Conservation (phyloP, 2,329 filamentous ascomycete species). For the Thelonectria rubi region DNA sequence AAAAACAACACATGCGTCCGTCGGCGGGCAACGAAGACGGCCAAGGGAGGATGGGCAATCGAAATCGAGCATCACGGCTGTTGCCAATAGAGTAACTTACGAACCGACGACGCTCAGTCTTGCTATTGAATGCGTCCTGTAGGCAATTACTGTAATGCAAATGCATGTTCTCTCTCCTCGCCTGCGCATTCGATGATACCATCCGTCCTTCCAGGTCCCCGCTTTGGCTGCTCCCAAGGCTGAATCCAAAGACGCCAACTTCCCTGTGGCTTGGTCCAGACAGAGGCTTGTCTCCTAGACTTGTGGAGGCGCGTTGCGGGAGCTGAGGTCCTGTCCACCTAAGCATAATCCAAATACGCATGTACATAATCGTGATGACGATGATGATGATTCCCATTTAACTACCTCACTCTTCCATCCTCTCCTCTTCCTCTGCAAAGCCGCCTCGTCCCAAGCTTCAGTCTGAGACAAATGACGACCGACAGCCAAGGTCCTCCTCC, state of each 20-base stretch:
- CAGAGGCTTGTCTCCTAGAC: neutral
- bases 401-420: neutral
- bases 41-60: neutral
- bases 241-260: neutral
- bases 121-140: no score
- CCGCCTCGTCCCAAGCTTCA: neutral
- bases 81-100: neutral
- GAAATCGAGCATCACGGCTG: neutral
- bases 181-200: neutral
- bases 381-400: neutral
- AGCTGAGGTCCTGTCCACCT: no score
- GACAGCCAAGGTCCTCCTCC: neutral
- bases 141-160: no score
- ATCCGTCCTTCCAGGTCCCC: neutral
- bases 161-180: no score
- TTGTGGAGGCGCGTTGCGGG: neutral
- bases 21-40: neutral
- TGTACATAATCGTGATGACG: neutral
- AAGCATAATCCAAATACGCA: neutral
- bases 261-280: constrained; percentile 1
- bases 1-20: constrained; percentile 25
- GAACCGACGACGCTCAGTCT: no score
- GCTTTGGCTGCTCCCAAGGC: neutral
- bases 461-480: constrained; percentile 1
- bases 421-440: neutral